These are phyloP conservation scores for Fusarium metavorans DNA, from an alignment of 2,329 filamentous ascomycete species.

Conservation along the genomic window DNA sequence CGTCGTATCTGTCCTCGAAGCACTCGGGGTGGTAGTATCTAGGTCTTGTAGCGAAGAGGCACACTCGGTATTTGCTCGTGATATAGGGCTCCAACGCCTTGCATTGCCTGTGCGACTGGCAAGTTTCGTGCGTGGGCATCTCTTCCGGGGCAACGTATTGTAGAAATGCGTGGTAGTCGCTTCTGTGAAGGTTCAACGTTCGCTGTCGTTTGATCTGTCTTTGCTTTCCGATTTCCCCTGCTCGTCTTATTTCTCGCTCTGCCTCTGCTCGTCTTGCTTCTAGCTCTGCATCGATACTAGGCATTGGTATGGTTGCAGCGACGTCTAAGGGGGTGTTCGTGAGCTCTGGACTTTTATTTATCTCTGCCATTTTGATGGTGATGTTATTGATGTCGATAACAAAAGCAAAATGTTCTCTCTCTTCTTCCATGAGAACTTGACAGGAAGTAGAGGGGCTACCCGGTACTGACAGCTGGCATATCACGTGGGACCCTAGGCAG, in stretches of 20 bases:
- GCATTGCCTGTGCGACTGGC: background rate
- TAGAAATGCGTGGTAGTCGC: background rate
- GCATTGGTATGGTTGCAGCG: background rate
- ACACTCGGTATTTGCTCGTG: background rate
- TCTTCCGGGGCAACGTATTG: background rate
- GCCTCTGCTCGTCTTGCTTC: background rate
- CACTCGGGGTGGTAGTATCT: background rate
- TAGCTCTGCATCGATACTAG: background rate
- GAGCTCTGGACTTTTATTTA: background rate
- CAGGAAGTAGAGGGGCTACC: background rate
- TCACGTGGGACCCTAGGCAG: background rate
- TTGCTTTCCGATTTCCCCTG: background rate
- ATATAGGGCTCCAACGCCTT: background rate
- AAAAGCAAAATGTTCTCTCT: background rate
- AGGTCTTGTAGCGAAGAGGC: background rate
- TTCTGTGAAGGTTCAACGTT: background rate
- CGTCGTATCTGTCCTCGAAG: background rate
- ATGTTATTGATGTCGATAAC: background rate
- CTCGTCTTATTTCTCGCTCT: background rate
- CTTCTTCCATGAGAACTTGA: background rate
- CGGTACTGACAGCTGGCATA: background rate
- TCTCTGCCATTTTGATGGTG: background rate
- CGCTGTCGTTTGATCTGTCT: background rate
- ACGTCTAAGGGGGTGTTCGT: background rate
- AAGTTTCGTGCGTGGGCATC: background rate